These are phyloP conservation scores for Jatropha multifida DNA, from an alignment of 441 rosid genomes.

Conservation along the genomic window DNA sequence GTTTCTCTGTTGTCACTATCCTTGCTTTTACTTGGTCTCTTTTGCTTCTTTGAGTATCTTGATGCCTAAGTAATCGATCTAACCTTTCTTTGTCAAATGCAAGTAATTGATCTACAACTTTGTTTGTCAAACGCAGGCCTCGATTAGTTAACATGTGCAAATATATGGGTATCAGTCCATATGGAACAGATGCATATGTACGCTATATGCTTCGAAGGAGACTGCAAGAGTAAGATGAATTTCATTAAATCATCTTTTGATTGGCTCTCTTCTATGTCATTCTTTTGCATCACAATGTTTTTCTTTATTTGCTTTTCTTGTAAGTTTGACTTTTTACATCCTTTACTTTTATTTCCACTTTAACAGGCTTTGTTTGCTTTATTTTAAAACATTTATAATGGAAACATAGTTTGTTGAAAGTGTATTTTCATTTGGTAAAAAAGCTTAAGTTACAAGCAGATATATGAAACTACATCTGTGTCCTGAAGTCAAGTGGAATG, in stretches of 20 bases:
- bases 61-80: constrained; percentile 18
- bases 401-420: not conserved
- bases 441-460: not conserved
- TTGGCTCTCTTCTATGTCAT: not conserved
- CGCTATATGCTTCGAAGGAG: constrained; percentile 80
- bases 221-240: constrained; percentile 60
- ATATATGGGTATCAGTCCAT: constrained; percentile 84
- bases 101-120: not conserved
- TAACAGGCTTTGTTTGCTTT: not conserved
- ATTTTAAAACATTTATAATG: not conserved
- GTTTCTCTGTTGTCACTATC: constrained; percentile 34
- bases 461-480: not conserved
- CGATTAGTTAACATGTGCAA: constrained; percentile 84
- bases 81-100: constrained; percentile 33
- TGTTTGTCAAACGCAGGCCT: constrained; percentile 54
- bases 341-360: not conserved
- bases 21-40: constrained; percentile 11
- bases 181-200: constrained; percentile 81
- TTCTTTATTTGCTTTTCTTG: not conserved
- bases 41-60: constrained; percentile 19
- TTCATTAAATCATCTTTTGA: constrained; percentile 13
- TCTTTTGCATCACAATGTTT: not conserved
- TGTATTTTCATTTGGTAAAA: not conserved
- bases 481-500: not conserved
- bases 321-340: not conserved